Percentiles rank a stretch among this genome's conserved stretches.
Evolutionary conservation across 148 eudicot genomes (phyloP).

Genomic region (Camellia sinensis): DNA sequence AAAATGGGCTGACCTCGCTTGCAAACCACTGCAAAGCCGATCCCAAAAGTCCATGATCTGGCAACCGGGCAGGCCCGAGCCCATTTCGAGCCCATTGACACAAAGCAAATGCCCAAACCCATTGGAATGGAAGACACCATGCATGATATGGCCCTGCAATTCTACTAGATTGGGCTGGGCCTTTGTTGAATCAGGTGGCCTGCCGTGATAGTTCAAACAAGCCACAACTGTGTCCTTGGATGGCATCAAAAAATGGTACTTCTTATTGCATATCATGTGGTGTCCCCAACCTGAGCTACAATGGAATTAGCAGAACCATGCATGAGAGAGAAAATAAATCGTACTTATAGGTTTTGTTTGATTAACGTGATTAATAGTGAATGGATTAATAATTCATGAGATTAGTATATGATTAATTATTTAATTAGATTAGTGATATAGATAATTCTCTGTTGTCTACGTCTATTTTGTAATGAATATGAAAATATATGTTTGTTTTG

Average conservation of each 20-base stretch:
- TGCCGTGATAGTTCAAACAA: constrained; percentile 46
- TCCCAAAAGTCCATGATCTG: constrained; percentile 96
- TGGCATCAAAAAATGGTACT: constrained; percentile 88
- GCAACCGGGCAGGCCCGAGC: constrained; percentile 68
- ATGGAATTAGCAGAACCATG: neutral
- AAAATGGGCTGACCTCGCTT: constrained; percentile 58
- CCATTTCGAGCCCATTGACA: constrained; percentile 74
- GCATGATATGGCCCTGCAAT: constrained; percentile 68
- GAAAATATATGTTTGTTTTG: no score
- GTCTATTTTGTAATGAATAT: no score
- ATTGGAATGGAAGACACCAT: constrained; percentile 94
- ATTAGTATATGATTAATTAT: no score
- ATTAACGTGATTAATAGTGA: no score
- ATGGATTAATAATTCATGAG: no score
- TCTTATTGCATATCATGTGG: constrained; percentile 90
- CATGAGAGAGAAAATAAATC: neutral
- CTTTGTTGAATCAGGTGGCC: constrained; percentile 20
- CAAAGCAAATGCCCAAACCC: constrained; percentile 97
- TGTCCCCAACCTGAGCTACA: constrained; percentile 87
- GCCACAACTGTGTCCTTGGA: constrained; percentile 68
- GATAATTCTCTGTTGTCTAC: no score
- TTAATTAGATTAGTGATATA: no score
- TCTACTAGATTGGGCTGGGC: constrained; percentile 54
- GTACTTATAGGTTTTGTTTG: no score
- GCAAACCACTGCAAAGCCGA: constrained; percentile 66